Evolutionary conservation across 805 yeast genomes (phyloP), one percentile per base, ranked within the genome.

Genomic region (Deakozyma indianensis): DNA sequence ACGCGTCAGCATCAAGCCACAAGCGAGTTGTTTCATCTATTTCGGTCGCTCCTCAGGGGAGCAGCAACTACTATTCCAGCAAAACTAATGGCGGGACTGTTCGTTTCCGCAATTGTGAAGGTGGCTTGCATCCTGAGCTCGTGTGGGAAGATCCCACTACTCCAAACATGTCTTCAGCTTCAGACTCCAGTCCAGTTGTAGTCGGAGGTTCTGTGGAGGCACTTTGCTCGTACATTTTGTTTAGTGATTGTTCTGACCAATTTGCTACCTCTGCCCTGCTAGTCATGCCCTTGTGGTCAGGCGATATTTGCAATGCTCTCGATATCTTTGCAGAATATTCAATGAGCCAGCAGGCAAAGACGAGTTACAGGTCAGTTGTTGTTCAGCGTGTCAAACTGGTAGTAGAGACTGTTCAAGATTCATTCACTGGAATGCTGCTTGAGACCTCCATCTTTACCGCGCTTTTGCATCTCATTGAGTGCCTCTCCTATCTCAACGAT

Each of bases 361-460:
- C 46, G 5, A 32, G 18, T 20, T n/a, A 32, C 5, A 7, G 18
- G 4, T n/a, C 38, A 14, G 16, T 64, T 15, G 59, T 80, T 47
- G 68, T 74, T 1, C 69, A 68, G 42, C 67, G 92, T 48, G 56
- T 80, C 14, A 63, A 74, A 4, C 52, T 69, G 24, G 72, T 81
- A 2, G 70, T 81, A 2, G 67, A 70, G 29, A 77, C 78, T 4
- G 68, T 83, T 9, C 68, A 72, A 27, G 75, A 70, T 22, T 69
- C 73, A 43, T 81, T 80, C 51, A 71, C 77, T 11, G 90, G 95
- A 2, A 77, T 80, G 68, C 59, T 85, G 16, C 62, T 87, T 41
- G 83, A 82, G 46, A 71, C 75, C 2, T 71, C 72, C 23, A 69
- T 80, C 28, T 76, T 78, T 41, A 77, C 77, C 20, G 66, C 69